Base-by-base conservation (phyloP, 805 yeast species). In the Dipodascopsis tothii region DNA sequence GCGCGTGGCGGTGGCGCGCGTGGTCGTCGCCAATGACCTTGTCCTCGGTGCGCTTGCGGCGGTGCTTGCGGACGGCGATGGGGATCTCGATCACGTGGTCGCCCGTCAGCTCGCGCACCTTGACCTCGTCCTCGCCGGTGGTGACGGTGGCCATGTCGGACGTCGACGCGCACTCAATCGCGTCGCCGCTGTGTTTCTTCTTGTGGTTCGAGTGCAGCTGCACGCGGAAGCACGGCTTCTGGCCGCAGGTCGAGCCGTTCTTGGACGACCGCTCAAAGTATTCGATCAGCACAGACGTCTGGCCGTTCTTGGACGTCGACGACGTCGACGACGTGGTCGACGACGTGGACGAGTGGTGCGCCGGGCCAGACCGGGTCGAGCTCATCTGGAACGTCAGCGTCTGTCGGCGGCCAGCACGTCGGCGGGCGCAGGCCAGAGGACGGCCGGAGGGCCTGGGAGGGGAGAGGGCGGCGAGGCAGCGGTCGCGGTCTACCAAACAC, bases 251-350 rank as follows among this genome's bases (percentile, higher is more conserved):
- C 5, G 14, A n/a, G 3, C 34, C 28, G 14, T 19, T n/a, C 6
- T 27, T 22, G 9, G 51, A 36, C 30, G 30, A 25, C 9, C 25
- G 39, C 34, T 44, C 45, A 18, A 37, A 47, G 33, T 47, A 47
- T 27, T 47, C 51, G 17, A 47, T 46, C 18, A 46, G 43, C 14
- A 46, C 46, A 4, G 50, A 42, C 5, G 44, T 42, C 21, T 35
- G 43, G n/a, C 38, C 41, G 9, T 35, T 5, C 5, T 30, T 25
- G 11, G 30, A 25, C 11, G 11, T 25, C 14, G 30, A 25, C 11
- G 30, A 25, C 30, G 20, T 6, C 20, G 39, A 25, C 39, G 39
- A 37, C 9, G 23, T n/a, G 18, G 17, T 20, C 27, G 33, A 25
- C 16, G 33, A 37, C 39, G 17, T 5, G 9, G 30, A 9, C 30